Conservation (phyloP, 306 rosid species). For the Ormosia emarginata region DNA sequence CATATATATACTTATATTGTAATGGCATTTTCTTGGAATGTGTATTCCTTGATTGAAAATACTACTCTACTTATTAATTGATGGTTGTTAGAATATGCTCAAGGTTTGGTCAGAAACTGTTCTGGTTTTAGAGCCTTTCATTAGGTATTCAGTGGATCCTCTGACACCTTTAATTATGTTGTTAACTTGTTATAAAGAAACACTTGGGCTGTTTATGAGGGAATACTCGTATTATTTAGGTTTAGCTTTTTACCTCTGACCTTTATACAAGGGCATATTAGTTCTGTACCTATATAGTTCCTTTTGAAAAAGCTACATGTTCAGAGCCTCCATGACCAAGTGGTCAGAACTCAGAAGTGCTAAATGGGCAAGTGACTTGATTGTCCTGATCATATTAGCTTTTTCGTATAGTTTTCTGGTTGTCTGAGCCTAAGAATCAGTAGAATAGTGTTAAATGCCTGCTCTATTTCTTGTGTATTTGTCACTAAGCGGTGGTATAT, state of each 20-base stretch:
- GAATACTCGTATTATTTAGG: neutral
- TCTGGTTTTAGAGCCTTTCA: neutral
- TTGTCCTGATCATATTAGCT: no score
- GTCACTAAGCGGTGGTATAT: constrained; percentile 22
- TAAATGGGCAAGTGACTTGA: no score
- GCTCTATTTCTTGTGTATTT: constrained; percentile 10
- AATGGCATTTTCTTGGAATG: neutral
- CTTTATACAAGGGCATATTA: neutral
- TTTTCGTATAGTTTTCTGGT: neutral
- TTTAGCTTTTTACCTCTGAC: neutral
- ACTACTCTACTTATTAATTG: neutral
- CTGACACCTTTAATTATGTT: neutral
- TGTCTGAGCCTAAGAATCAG: neutral
- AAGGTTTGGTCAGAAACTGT: neutral
- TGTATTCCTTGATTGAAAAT: neutral
- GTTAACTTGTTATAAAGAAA: neutral
- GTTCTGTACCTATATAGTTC: neutral
- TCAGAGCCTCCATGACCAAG: no score
- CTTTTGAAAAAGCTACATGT: no score
- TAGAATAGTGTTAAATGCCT: neutral
- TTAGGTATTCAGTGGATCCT: neutral
- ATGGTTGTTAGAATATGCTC: neutral
- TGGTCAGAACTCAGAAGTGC: no score
- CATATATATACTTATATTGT: neutral
- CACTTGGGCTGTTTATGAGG: neutral